Evolutionary conservation across 148 eudicot genomes (phyloP).

Genomic region (Cornus florida): DNA sequence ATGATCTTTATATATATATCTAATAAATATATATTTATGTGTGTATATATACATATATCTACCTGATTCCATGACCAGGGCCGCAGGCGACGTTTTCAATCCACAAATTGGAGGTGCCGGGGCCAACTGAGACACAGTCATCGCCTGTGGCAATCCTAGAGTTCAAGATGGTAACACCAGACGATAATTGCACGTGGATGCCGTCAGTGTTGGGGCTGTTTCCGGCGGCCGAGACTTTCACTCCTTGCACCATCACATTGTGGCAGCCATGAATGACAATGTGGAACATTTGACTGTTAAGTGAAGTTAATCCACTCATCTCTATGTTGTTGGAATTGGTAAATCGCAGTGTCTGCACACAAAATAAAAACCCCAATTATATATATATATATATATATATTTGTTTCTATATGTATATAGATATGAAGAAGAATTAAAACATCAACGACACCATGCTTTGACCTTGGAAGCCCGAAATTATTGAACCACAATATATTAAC

Average conservation of each 20-base stretch:
- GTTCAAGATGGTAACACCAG: slow-evolving; percentile 26
- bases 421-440: no score
- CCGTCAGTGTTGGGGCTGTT: slow-evolving; percentile 67
- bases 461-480: no score
- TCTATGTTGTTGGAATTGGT: slow-evolving; percentile 28
- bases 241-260: slow-evolving; percentile 22
- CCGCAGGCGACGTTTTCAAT: slow-evolving; percentile 24
- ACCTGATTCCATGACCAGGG: slow-evolving; percentile 36
- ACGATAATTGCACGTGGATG: slow-evolving; percentile 37
- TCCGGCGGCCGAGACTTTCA: slow-evolving; percentile 31
- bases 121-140: slow-evolving; percentile 52
- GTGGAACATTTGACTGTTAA: slow-evolving; percentile 48
- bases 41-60: neutral
- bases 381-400: no score
- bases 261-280: slow-evolving; percentile 33
- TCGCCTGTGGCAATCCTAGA: slow-evolving; percentile 42
- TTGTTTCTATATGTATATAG: no score
- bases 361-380: no score
- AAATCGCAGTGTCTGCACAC: slow-evolving; percentile 12
- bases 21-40: no score
- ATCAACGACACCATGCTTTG: no score
- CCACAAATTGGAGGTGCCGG: slow-evolving; percentile 35
- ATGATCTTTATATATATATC: no score
- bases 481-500: no score
- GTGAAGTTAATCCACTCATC: slow-evolving; percentile 31